Evolutionary conservation across 768 basidiomycete species (phyloP), one percentile per base, ranked within the genome.

Genomic region (Suillus lakei): DNA sequence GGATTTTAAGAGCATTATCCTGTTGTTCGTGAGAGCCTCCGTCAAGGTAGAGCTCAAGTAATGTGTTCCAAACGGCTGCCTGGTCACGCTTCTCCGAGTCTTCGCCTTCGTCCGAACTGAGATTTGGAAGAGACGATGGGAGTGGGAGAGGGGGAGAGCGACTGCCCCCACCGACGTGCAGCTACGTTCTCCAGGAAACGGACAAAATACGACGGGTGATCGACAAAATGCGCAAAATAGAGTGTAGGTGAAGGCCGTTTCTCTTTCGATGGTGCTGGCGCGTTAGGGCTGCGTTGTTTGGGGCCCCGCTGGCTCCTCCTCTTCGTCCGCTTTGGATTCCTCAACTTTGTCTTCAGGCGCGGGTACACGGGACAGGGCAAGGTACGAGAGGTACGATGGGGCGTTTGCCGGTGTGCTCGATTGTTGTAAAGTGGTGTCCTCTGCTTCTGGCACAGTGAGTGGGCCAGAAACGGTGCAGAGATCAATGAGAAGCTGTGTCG

Each of bases 161-260:
- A 82, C 74, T 97, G 94, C 5, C 86, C 86, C 93, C 95, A 99
- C 9, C 95, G 83, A 30, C 87, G 83, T 46, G 79, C 71, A 2
- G 95, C 93, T 36, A 99, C 91, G 7, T 88, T 88, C 78, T 99
- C 96, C 10, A 99, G 84, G 76, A 98, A 99, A 1, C 85, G 82
- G 46, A 94, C 84, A 68, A 99, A 97, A 63, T 93, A 87, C 3
- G 82, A 83, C 64, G 91, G 87, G 70, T 96, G 93, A 72, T 97
- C 93, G 43, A 98, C 90, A 68, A 98, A 99, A 74, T 98, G 95
- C 0, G 95, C 90, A 72, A 98, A 99, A 76, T 95, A 99, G 38
- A 91, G 81, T 5, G 90, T 81, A 0, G 96, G 95, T 0, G 95
- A 95, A 0, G 95, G 91, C 0, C 84, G 80, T 71, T 87, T 86